These are phyloP conservation scores for Ogataea trehalophila DNA, from an alignment of 805 yeast genomes.

Conservation along the genomic window DNA sequence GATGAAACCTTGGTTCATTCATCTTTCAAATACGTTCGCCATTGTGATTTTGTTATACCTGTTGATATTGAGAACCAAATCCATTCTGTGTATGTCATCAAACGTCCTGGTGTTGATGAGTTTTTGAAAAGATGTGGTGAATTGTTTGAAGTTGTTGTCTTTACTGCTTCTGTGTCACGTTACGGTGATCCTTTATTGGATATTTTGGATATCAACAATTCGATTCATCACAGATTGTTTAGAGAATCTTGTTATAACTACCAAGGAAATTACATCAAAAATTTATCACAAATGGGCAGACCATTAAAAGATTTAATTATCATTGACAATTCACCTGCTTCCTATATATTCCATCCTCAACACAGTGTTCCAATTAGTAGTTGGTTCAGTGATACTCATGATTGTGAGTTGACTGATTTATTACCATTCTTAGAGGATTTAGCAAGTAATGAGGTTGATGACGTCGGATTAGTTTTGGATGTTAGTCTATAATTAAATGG, in stretches of 20 bases:
- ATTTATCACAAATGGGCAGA: conserved; percentile 89
- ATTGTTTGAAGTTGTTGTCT: conserved; percentile 90
- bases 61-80: conserved; percentile 91
- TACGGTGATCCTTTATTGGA: conserved; percentile 95
- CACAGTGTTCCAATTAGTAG: conserved; percentile 96
- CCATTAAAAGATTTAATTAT: conserved; percentile 82
- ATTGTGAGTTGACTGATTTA: conserved; percentile 88
- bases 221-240: conserved; percentile 86
- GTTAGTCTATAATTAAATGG: conserved; percentile 41
- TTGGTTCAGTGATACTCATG: conserved; percentile 98
- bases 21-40: conserved; percentile 83
- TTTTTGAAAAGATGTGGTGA: conserved; percentile 79
- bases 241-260: conserved; percentile 92
- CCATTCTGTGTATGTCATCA: conserved; percentile 93
- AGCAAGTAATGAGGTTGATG: conserved; percentile 66
- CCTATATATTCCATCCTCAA: conserved; percentile 96
- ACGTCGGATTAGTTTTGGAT: conserved; percentile 82
- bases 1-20: conserved; percentile 97
- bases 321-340: conserved; percentile 95
- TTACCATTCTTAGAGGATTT: conserved; percentile 87
- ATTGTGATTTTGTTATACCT: conserved; percentile 95
- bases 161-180: conserved; percentile 92
- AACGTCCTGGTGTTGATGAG: conserved; percentile 97
- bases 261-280: conserved; percentile 93
- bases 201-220: conserved; percentile 68